Base-by-base conservation (phyloP, 768 basidiomycete species). In the Boletus tylopilopsis region DNA sequence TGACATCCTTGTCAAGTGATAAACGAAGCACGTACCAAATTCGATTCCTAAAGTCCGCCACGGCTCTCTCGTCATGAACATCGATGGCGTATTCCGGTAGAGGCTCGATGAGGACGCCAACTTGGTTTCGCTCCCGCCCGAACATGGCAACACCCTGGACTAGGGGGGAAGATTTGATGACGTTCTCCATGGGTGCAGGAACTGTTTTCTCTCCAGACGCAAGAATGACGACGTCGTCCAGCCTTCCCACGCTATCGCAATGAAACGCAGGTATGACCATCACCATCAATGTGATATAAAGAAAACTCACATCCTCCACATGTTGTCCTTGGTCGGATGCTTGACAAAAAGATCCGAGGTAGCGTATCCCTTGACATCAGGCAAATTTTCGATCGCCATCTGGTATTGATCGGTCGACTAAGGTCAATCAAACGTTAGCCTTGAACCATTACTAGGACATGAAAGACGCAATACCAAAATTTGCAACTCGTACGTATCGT, bases 301-400 rank as follows among this genome's bases (percentile, higher is more conserved):
- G 36, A 24, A 8, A n/a, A 40, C 54, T n/a, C 12, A 54, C 54
- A 55, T 53, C 37, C 30, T 47, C 54, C 54, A 55, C 49, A 53
- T 30, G 2, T 67, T 54, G 1, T 67, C 55, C 22, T 70, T 73
- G 0, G 71, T 71, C 0, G 77, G 77, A 50, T 79, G 78, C 22
- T 58, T 67, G 12, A 68, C 50, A 45, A 72, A 74, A 4, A 79
- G 49, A 57, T 77, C 77, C 1, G 69, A 67, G 0, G 72, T 76
- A 0, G 70, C 73, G 45, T 75, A 51, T 2, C 56, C 56, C n/a
- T 71, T 45, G 0, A 57, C 49, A 1, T 73, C 75, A 1, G 64
- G 48, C 7, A 71, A 51, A 53, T 76, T 76, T n/a, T 62, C 42
- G 8, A 62, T 38, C 1, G 50, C 33, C 6, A 50, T 34, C 0